Base-by-base conservation (phyloP, 495 filamentous ascomycete genomes). In the Filosporella fistucella region DNA sequence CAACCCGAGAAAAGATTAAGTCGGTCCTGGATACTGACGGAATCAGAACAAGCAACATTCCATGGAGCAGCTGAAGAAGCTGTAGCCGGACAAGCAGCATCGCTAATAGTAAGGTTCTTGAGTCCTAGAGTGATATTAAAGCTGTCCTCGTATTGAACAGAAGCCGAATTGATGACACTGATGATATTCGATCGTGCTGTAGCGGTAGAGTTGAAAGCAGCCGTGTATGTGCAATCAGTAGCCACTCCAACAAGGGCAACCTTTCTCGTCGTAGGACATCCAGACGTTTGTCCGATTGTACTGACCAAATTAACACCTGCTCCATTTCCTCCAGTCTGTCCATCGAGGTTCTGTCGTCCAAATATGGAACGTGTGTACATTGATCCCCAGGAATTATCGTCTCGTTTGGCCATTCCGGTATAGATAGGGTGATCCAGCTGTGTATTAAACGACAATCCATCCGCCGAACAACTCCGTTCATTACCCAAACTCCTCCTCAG, bases 61-160 rank as follows among this genome's bases (percentile, higher is more conserved):
- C 90, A 98, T 8, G 78, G 82, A 0, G 85, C 79, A 4, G 81
- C 72, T 2, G 73, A 51, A 3, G 83, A 70, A 3, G 85, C 63
- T 1, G 77, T 75, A 2, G 76, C 73, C 0, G 91, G 85, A 60
- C 93, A 97, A 6, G 62, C 62, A 3, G 69, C 57, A 22, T 85
- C 76, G 36, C 72, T 84, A 45, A 97, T 77, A 13, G 88, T 86
- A 45, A 98, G 62, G 61, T 95, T 93, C 49, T 84, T 79, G 44
- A 98, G 75, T 33, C 89, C 93, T 20, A 98, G 78, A 0, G 89
- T 87, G 55, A 98, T 88, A 58, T 96, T 96, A 76, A 98, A 97
- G 4, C 85, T 85, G 45, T 72, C 77, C 67, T 98, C 94, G 56
- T 87, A 98, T 2, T 95, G 65, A 45, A 74, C 77, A 3, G 93